Evolutionary conservation across 164 flowering plant genomes (phyloP).

Genomic region (Santalum album): DNA sequence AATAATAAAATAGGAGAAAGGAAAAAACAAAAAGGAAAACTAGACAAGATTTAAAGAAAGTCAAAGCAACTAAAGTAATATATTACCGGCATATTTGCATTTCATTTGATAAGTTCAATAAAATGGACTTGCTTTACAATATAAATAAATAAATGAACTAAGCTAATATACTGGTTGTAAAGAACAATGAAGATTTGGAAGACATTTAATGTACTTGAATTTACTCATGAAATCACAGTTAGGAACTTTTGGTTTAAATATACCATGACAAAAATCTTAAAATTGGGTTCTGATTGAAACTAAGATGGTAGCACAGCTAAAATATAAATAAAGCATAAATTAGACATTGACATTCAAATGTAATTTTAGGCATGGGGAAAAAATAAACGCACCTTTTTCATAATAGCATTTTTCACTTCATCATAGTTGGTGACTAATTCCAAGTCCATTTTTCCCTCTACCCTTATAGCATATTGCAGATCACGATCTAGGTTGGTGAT

Average conservation of each 20-base stretch:
- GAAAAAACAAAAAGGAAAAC: too few relatives aligned
- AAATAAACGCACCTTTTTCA: conserved; percentile 56
- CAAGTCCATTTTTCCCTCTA: conserved; percentile 95
- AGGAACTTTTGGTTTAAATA: not conserved
- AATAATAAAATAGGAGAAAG: not conserved
- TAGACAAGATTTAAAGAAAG: too few relatives aligned
- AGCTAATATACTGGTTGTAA: too few relatives aligned
- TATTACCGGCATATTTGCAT: too few relatives aligned
- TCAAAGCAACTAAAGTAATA: too few relatives aligned
- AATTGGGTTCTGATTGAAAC: too few relatives aligned
- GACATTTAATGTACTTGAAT: not conserved
- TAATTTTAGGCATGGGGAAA: conserved; percentile 1
- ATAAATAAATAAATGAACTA: too few relatives aligned
- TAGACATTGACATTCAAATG: not conserved
- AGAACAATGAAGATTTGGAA: not conserved
- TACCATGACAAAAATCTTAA: too few relatives aligned
- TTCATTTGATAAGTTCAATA: not conserved
- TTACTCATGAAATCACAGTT: not conserved
- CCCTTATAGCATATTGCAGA: conserved; percentile 87
- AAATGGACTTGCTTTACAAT: not conserved
- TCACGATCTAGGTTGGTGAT: conserved; percentile 87
- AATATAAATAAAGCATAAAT: too few relatives aligned
- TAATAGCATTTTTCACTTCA: conserved; percentile 78
- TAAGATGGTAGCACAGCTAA: too few relatives aligned
- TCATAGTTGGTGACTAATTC: conserved; percentile 78